Conservation (phyloP, 2,329 filamentous ascomycete species). For the Calycina herbarum region DNA sequence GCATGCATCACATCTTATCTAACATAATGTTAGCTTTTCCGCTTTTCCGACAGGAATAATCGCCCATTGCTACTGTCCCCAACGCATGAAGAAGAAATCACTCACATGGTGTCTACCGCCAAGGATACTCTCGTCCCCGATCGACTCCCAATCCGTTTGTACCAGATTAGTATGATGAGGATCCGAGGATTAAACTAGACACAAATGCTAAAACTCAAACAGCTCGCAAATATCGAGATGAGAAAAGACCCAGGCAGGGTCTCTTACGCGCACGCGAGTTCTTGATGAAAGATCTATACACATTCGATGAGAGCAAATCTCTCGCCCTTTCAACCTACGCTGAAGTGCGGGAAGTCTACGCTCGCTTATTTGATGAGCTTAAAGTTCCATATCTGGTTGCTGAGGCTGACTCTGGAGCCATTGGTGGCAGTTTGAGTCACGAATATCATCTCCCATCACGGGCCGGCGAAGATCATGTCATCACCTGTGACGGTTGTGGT, state of each 20-base stretch:
- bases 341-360: constrained; percentile 72
- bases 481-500: constrained; percentile 71
- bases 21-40: constrained; percentile 65
- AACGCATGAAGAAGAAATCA: constrained; percentile 97
- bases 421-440: constrained; percentile 90
- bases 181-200: not conserved
- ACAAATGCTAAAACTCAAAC: constrained; percentile 13
- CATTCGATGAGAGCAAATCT: constrained; percentile 72
- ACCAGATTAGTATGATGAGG: constrained; percentile 75
- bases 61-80: constrained; percentile 76
- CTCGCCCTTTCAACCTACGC: constrained; percentile 80
- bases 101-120: constrained; percentile 64
- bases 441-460: constrained; percentile 85
- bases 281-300: constrained; percentile 97
- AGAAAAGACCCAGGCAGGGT: constrained; percentile 83
- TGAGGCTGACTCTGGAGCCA: constrained; percentile 90
- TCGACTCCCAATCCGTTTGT: constrained; percentile 80
- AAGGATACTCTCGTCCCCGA: constrained; percentile 76
- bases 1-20: constrained; percentile 7
- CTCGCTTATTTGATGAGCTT: constrained; percentile 75
- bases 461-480: constrained; percentile 82
- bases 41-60: constrained; percentile 76
- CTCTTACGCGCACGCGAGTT: constrained; percentile 88
- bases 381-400: constrained; percentile 83
- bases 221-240: constrained; percentile 94